These are phyloP conservation scores for Apiospora arundinis DNA, from an alignment of 2,329 filamentous ascomycete species.

Conservation along the genomic window DNA sequence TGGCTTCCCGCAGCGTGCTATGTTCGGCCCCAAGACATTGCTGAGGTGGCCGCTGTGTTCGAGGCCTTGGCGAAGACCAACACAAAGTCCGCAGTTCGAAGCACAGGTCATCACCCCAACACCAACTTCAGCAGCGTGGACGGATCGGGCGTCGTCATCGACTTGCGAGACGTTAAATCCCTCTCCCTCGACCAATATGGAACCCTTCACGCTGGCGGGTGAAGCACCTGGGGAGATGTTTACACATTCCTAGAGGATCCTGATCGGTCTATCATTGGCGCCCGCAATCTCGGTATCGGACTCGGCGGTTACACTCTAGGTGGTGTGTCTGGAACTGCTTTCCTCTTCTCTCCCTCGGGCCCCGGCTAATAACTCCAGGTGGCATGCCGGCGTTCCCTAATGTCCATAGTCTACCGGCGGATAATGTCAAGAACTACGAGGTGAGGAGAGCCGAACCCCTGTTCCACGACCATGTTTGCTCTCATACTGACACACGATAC, in stretches of 20 bases:
- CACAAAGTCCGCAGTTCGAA: slow-evolving; percentile 28
- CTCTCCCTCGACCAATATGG: slow-evolving; percentile 20
- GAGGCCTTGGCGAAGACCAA: slow-evolving; percentile 22
- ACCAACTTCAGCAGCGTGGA: slow-evolving; percentile 28
- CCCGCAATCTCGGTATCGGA: slow-evolving; percentile 28
- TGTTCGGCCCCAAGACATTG: slow-evolving; percentile 21
- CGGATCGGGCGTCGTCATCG: slow-evolving; percentile 28
- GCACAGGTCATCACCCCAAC: slow-evolving; percentile 29
- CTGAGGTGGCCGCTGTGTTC: slow-evolving; percentile 27
- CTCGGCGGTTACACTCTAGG: slow-evolving; percentile 30
- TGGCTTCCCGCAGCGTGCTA: slow-evolving; percentile 28
- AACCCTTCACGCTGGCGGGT: slow-evolving; percentile 15
- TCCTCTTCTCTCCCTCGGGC: neutral
- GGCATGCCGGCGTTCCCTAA: slow-evolving; percentile 30
- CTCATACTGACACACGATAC: neutral
- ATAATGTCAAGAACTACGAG: slow-evolving; percentile 30
- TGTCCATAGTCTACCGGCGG: slow-evolving; percentile 28
- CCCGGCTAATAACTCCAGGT: neutral
- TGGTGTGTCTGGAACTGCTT: slow-evolving; percentile 20
- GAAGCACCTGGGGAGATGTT: slow-evolving; percentile 25
- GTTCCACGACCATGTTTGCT: neutral
- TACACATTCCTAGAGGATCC: slow-evolving; percentile 29
- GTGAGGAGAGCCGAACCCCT: slow-evolving; percentile 8
- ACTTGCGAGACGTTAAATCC: slow-evolving; percentile 26
- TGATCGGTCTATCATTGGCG: slow-evolving; percentile 26